Evolutionary conservation across 805 yeast genomes (phyloP).

Genomic region (Metschnikowia dekortorum): DNA sequence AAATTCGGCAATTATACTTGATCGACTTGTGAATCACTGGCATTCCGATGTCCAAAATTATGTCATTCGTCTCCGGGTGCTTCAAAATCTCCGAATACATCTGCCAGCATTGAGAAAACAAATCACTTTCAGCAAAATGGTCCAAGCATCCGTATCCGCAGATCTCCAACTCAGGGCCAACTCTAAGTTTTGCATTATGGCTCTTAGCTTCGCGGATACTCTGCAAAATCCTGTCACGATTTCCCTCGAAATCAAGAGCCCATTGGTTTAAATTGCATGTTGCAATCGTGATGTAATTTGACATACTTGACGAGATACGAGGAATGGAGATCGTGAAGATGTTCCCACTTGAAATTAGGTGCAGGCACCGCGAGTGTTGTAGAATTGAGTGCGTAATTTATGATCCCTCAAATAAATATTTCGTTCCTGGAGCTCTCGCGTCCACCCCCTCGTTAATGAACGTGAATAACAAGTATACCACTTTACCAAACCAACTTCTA

Average conservation of each 20-base stretch:
- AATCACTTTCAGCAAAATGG: conserved; percentile 87
- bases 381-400: too few relatives aligned
- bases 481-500: too few relatives aligned
- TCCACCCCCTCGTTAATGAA: too few relatives aligned
- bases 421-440: too few relatives aligned
- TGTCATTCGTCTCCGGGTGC: conserved; percentile 65
- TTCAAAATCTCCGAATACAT: conserved; percentile 74
- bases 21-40: conserved; percentile 86
- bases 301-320: conserved; percentile 45
- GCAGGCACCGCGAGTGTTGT: background rate
- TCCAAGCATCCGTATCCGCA: conserved; percentile 95
- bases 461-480: too few relatives aligned
- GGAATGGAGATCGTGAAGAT: background rate
- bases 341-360: background rate
- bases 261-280: conserved; percentile 97
- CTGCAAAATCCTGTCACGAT: conserved; percentile 82
- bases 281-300: conserved; percentile 81
- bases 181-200: conserved; percentile 74
- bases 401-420: too few relatives aligned
- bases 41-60: conserved; percentile 89
- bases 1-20: conserved; percentile 85
- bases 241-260: conserved; percentile 98
- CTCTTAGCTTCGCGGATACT: conserved; percentile 75
- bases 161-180: conserved; percentile 95
- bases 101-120: conserved; percentile 91